These are phyloP conservation scores for Xylaria sp. DNA, from an alignment of 495 filamentous ascomycete species.

Conservation along the genomic window DNA sequence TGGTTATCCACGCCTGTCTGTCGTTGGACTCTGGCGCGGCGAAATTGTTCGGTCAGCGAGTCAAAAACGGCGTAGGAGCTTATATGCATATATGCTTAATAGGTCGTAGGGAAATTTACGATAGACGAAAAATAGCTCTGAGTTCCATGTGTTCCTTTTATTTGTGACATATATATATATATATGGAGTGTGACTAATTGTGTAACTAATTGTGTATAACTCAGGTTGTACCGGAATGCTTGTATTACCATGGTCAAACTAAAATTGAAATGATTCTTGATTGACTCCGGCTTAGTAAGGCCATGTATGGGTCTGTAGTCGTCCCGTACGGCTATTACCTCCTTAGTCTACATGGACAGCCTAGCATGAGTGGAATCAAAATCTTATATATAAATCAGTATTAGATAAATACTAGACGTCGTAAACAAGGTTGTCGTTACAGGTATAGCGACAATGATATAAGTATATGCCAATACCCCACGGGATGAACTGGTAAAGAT, in stretches of 20 bases:
- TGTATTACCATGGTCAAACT: background rate
- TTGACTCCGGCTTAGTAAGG: too few relatives aligned
- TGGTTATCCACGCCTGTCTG: background rate
- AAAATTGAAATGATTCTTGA: too few relatives aligned
- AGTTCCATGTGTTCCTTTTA: background rate
- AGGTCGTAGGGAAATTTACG: background rate
- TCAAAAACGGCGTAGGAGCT: background rate
- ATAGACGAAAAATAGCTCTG: slow-evolving; percentile 16
- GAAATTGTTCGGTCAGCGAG: background rate
- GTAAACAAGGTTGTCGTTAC: background rate
- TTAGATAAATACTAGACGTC: background rate
- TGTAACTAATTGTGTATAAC: too few relatives aligned
- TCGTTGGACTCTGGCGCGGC: slow-evolving; percentile 5
- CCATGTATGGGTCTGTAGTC: too few relatives aligned
- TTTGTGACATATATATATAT: background rate
- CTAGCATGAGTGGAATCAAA: too few relatives aligned
- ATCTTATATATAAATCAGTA: too few relatives aligned
- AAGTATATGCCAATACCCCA: background rate
- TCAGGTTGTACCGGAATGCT: background rate
- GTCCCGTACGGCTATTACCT: too few relatives aligned
- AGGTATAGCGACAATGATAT: background rate
- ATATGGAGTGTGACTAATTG: background rate
- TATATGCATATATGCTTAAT: background rate
- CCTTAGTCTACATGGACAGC: too few relatives aligned
- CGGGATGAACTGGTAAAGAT: background rate